These are phyloP conservation scores for Pulveroboletus ravenelii DNA, from an alignment of 768 basidiomycete species.

Conservation along the genomic window DNA sequence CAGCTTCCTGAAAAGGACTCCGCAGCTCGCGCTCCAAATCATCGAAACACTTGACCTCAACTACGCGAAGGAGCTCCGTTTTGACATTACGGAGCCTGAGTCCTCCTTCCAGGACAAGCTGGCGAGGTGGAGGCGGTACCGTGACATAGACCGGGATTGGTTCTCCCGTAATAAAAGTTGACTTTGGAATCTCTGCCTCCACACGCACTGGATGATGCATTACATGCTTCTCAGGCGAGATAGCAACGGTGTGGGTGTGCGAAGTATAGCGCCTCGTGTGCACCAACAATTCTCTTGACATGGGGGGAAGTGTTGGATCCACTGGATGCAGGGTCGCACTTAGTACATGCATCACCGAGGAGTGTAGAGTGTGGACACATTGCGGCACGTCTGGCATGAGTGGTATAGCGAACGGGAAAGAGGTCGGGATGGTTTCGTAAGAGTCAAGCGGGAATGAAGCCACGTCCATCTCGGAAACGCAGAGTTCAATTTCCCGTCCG, in stretches of 20 bases:
- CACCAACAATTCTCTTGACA: constrained; percentile 57
- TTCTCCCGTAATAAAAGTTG: constrained; percentile 68
- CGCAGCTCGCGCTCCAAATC: constrained; percentile 30
- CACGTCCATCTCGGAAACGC: constrained; percentile 50
- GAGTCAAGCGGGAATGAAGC: constrained; percentile 40
- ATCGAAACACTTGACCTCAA: constrained; percentile 51
- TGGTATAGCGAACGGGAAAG: constrained; percentile 78
- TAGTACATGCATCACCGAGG: constrained; percentile 66
- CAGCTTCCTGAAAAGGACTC: constrained; percentile 22
- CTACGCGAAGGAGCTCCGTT: constrained; percentile 67
- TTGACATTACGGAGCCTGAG: constrained; percentile 76
- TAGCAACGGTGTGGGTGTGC: constrained; percentile 50
- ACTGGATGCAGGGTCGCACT: constrained; percentile 60
- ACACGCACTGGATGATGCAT: constrained; percentile 63
- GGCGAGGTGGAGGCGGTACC: constrained; percentile 66
- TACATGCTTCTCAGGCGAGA: constrained; percentile 54
- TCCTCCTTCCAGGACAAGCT: constrained; percentile 64
- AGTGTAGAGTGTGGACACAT: constrained; percentile 71
- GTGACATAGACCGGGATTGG: constrained; percentile 76
- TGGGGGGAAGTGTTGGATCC: constrained; percentile 33
- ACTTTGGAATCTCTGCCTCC: constrained; percentile 66
- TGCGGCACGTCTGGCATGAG: constrained; percentile 78
- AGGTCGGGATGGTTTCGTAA: constrained; percentile 46
- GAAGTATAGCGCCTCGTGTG: constrained; percentile 74
- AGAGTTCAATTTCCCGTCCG: constrained; percentile 63